Evolutionary conservation across 768 basidiomycete genomes (phyloP).

Genomic region (Hypholoma fasciculare): DNA sequence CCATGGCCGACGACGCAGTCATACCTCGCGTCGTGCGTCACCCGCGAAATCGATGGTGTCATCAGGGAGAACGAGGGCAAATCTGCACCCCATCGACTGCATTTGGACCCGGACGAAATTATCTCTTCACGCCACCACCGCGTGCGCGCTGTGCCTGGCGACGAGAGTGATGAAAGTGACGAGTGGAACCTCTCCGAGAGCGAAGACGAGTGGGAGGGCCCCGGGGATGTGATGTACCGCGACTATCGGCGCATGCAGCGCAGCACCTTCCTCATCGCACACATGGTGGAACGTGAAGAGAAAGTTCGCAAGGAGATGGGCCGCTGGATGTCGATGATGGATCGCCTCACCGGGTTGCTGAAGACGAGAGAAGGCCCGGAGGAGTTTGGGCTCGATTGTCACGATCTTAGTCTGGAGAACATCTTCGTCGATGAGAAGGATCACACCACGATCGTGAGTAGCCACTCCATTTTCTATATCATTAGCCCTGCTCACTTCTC

Average conservation of each 20-base stretch:
- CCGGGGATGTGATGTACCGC: constrained; percentile 76
- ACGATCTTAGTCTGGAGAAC: constrained; percentile 85
- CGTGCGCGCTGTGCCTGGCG: constrained; percentile 65
- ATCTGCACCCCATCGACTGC: constrained; percentile 72
- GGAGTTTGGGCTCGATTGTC: constrained; percentile 80
- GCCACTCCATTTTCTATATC: background rate
- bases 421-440: constrained; percentile 77
- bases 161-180: constrained; percentile 74
- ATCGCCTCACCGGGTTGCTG: constrained; percentile 39
- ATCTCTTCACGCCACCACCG: constrained; percentile 69
- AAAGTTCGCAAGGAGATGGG: constrained; percentile 68
- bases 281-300: constrained; percentile 64
- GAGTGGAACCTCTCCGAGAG: constrained; percentile 81
- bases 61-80: constrained; percentile 77
- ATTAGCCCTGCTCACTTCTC: constrained; percentile 3
- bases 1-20: constrained; percentile 64
- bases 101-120: constrained; percentile 82
- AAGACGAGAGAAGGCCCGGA: constrained; percentile 39
- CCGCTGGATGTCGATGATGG: constrained; percentile 71
- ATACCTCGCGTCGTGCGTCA: constrained; percentile 66
- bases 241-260: constrained; percentile 84
- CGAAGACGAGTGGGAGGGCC: constrained; percentile 78
- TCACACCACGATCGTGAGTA: constrained; percentile 67
- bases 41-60: constrained; percentile 75
- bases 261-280: constrained; percentile 74